A percentile compares a stretch with the other conserved stretches of the same genome.
phyloP scores from a whole-genome alignment of 1,284 basidiomycete genomes.

The Ganoderma leucocontextum region DNA sequence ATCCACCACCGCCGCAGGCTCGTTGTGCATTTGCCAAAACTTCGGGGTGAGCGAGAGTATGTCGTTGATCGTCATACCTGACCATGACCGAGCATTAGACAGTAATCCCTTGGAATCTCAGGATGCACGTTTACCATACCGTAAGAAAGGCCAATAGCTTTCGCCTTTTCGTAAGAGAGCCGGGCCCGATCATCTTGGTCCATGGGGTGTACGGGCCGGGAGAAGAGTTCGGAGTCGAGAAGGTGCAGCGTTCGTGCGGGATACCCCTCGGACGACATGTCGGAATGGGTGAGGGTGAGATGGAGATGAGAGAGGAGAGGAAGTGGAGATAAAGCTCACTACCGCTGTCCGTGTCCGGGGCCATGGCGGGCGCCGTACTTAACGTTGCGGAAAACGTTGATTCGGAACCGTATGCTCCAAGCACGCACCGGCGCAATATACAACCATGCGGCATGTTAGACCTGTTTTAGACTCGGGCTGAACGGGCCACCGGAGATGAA shows the following conservation, averaged over 20 bases:
- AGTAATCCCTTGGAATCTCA: no score
- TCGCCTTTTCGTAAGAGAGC: conserved; percentile 39
- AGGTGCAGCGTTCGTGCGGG: conserved; percentile 31
- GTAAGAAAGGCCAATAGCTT: conserved; percentile 35
- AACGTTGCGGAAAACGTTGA: not conserved
- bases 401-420: not conserved
- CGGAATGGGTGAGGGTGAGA: not conserved
- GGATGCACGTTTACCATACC: conserved; percentile 18
- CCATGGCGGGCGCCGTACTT: not conserved
- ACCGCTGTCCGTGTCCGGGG: not conserved
- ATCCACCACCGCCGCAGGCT: conserved; percentile 48
- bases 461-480: not conserved
- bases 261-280: conserved; percentile 31
- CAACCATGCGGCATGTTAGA: not conserved
- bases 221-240: conserved; percentile 28
- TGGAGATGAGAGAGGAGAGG: not conserved
- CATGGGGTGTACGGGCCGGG: conserved; percentile 22
- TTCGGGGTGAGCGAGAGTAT: conserved; percentile 44
- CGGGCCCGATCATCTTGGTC: conserved; percentile 27
- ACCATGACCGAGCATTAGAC: not conserved
- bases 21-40: conserved; percentile 52
- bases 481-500: not conserved
- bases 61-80: conserved; percentile 47
- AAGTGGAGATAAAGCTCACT: not conserved
- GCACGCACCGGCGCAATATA: not conserved